phyloP scores from a whole-genome alignment of 805 yeast genomes.

The Saccharomycopsis sp. region DNA sequence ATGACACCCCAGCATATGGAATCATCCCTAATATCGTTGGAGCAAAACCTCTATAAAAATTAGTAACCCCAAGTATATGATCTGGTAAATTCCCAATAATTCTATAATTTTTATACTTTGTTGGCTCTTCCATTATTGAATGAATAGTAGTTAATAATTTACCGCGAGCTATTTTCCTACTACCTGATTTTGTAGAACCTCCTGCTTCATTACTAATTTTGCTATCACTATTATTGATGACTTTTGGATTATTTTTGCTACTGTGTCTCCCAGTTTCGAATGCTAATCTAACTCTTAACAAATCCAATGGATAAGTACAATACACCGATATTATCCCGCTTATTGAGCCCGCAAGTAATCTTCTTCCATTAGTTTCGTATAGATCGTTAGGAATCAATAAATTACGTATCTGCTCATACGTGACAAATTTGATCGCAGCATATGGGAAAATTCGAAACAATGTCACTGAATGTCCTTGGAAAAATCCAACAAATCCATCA shows the following conservation, averaged over 20 bases:
- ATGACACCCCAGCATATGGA: slow-evolving; percentile 97
- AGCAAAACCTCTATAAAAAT: slow-evolving; percentile 89
- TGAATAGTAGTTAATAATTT: slow-evolving; percentile 24
- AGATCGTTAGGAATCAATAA: slow-evolving; percentile 66
- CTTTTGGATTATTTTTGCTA: slow-evolving; percentile 6
- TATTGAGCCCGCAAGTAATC: slow-evolving; percentile 82
- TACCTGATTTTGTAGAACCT: not conserved
- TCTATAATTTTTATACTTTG: slow-evolving; percentile 19
- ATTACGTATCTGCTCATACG: slow-evolving; percentile 86
- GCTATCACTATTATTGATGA: slow-evolving; percentile 27
- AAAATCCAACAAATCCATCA: slow-evolving; percentile 78
- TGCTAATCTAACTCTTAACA: slow-evolving; percentile 86
- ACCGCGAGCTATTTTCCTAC: slow-evolving; percentile 20
- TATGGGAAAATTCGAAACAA: slow-evolving; percentile 88
- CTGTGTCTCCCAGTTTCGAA: slow-evolving; percentile 52
- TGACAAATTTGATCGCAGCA: slow-evolving; percentile 94
- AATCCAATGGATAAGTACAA: slow-evolving; percentile 86
- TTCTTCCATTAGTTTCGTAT: slow-evolving; percentile 72
- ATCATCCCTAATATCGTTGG: slow-evolving; percentile 95
- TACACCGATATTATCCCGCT: slow-evolving; percentile 86
- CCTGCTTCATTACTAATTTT: slow-evolving; percentile 1
- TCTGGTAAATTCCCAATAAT: slow-evolving; percentile 28
- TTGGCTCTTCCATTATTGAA: slow-evolving; percentile 25
- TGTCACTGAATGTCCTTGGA: slow-evolving; percentile 95
- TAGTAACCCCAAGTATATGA: slow-evolving; percentile 35